Evolutionary conservation across 495 filamentous ascomycete species (phyloP).

Genomic region (Parachaetomium inaequale): DNA sequence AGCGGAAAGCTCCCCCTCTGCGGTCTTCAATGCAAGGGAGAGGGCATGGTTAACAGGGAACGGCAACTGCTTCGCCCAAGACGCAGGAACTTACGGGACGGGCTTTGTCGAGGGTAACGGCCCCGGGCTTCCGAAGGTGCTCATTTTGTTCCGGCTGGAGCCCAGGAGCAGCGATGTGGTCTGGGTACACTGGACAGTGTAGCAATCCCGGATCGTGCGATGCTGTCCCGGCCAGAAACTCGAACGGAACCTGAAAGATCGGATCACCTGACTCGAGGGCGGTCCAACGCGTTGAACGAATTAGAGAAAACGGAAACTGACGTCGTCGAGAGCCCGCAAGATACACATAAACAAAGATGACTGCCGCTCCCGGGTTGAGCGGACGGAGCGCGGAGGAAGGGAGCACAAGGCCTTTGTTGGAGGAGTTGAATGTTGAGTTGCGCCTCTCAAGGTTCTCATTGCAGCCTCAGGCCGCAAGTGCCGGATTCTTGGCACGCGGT

Average conservation of each 20-base stretch:
- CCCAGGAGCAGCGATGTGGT: too few species aligned
- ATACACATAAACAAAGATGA: background rate
- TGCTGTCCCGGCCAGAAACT: background rate
- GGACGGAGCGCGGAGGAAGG: background rate
- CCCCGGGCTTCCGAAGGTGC: constrained; percentile 75
- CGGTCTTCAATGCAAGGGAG: constrained; percentile 51
- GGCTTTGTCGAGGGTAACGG: constrained; percentile 70
- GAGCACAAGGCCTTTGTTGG: background rate
- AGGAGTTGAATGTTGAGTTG: background rate
- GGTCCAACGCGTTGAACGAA: background rate
- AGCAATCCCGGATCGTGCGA: background rate
- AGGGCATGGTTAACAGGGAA: constrained; percentile 9
- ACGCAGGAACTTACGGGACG: constrained; percentile 58
- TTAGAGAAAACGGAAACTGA: background rate
- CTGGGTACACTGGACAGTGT: background rate
- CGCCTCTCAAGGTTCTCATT: background rate
- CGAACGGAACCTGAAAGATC: background rate
- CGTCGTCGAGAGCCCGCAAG: background rate
- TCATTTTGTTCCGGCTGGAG: constrained; percentile 32
- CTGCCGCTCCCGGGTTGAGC: background rate
- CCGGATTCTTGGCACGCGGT: background rate
- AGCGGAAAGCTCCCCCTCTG: constrained; percentile 95
- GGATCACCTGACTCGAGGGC: background rate
- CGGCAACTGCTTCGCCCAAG: background rate
- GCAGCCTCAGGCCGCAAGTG: constrained; percentile 7